Evolutionary conservation across 371 early-diverging fungal genomes (phyloP), one percentile per base, ranked within the genome.

Genomic region (Rhizopus stolonifer): DNA sequence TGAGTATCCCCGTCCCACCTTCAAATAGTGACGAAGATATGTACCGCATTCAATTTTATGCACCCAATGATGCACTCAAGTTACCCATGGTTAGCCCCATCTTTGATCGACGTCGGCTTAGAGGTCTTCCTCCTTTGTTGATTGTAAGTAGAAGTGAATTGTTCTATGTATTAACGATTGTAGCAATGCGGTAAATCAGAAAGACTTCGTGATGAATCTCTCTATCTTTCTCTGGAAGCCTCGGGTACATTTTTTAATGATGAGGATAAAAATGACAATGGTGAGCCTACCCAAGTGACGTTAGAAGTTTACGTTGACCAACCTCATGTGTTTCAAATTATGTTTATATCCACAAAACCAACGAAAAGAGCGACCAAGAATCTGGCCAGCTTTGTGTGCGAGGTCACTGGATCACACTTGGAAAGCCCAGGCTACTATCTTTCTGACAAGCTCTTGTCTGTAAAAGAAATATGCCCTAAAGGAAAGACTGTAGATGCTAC

Each of bases 311-410:
- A 82, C 58, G 72, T 68, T 4, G 92, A 90, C 52, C 90, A 90
- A 82, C 83, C 88, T 3, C 92, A 92, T 52, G 90, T 89, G 4
- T 92, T 89, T 56, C 82, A 82, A 19, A 63, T 84, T 46, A 62
- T 87, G 36, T 56, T 72, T 14, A 42, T 42, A 21, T 56, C 62
- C 0, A 64, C 64, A 19, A 63, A 63, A 40, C 17, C 56, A 4
- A 55, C 64, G 11, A 49, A 51, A 4, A 29, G 57, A 10, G 61
- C 71, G 2, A 42, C 65, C 2, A 49, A 49, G 11, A 62, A 51
- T 21, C 21, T 72, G 18, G 63, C 60, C 11, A 47, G 52, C 1
- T 72, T 72, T 52, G 63, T 69, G 13, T 46, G 42, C 3, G 60
- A 63, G 11, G 46, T 54, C 1, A 57, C 65, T 2, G 19, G 43